These are phyloP conservation scores for Solanum appendiculatum DNA, from an alignment of 257 asterid species.

Conservation along the genomic window DNA sequence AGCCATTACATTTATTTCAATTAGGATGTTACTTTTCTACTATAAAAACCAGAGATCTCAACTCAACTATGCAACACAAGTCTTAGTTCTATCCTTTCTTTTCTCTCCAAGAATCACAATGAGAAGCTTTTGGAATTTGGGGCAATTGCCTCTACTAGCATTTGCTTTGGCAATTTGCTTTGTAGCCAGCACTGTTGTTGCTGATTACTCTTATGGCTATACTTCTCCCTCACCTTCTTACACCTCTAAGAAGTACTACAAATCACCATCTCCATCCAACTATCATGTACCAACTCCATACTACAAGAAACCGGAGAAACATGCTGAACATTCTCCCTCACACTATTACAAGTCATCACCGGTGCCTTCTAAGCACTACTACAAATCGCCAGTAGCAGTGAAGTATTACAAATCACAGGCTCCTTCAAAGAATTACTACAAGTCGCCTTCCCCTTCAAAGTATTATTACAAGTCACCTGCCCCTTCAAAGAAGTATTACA, in stretches of 20 bases:
- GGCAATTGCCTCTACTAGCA: neutral
- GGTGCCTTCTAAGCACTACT: neutral
- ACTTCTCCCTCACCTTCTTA: neutral
- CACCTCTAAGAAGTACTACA: neutral
- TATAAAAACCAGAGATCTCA: neutral
- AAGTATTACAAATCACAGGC: neutral
- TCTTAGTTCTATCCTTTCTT: neutral
- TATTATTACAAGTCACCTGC: neutral
- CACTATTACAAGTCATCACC: neutral
- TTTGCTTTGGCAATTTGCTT: neutral
- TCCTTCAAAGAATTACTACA: neutral
- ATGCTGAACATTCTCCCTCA: neutral
- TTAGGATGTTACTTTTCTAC: neutral
- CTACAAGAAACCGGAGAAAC: neutral
- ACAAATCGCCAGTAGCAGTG: neutral
- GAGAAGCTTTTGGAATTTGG: neutral
- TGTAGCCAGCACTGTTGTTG: neutral
- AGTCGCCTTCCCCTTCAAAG: neutral
- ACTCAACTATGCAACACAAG: neutral
- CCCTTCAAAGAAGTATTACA: neutral
- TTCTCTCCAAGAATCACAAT: neutral
- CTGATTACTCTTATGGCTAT: neutral
- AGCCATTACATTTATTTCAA: neutral
- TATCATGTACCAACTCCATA: neutral
- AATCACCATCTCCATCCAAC: neutral